Percentiles rank a stretch among this genome's conserved stretches.
Conservation (phyloP, 768 basidiomycete species). For the Termitomyces sp. region DNA sequence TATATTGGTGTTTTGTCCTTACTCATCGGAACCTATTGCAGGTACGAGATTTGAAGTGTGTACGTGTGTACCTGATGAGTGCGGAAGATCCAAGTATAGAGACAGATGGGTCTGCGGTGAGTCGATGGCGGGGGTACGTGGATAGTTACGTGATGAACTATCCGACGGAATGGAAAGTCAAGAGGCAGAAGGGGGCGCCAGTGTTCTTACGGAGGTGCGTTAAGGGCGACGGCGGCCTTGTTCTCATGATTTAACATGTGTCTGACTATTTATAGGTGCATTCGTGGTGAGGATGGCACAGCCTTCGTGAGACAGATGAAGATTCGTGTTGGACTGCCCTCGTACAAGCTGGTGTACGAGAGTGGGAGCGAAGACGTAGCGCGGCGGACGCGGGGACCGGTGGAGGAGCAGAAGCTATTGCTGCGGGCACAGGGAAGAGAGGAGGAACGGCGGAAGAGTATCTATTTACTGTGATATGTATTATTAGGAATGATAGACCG, state of each 20-base stretch:
- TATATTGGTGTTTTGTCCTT: slow-evolving; percentile 7
- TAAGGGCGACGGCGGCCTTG: slow-evolving; percentile 13
- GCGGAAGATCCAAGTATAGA: slow-evolving; percentile 63
- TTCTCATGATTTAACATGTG: slow-evolving; percentile 22
- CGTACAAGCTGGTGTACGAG: slow-evolving; percentile 72
- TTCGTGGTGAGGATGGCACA: slow-evolving; percentile 40
- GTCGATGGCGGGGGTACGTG: slow-evolving; percentile 73
- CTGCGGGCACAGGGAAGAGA: slow-evolving; percentile 41
- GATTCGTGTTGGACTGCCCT: slow-evolving; percentile 54
- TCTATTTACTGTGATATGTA: slow-evolving; percentile 18
- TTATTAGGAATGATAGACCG: neutral
- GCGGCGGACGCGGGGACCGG: slow-evolving; percentile 34
- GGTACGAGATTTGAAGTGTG: slow-evolving; percentile 51
- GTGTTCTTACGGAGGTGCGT: slow-evolving; percentile 59
- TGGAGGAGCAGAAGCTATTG: slow-evolving; percentile 27
- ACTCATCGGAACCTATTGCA: slow-evolving; percentile 25
- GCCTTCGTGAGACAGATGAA: slow-evolving; percentile 36
- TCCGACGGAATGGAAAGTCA: slow-evolving; percentile 69
- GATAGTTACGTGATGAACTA: slow-evolving; percentile 68
- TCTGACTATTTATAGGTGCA: slow-evolving; percentile 48
- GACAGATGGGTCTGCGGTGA: slow-evolving; percentile 42
- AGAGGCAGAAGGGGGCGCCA: slow-evolving; percentile 31
- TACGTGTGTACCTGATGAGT: slow-evolving; percentile 61
- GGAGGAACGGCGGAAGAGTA: slow-evolving; percentile 50
- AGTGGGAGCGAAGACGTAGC: slow-evolving; percentile 57